Evolutionary conservation across 176 grass and related monocot genomes (phyloP), one percentile per base, ranked within the genome.

Genomic region (Paspalum notatum): DNA sequence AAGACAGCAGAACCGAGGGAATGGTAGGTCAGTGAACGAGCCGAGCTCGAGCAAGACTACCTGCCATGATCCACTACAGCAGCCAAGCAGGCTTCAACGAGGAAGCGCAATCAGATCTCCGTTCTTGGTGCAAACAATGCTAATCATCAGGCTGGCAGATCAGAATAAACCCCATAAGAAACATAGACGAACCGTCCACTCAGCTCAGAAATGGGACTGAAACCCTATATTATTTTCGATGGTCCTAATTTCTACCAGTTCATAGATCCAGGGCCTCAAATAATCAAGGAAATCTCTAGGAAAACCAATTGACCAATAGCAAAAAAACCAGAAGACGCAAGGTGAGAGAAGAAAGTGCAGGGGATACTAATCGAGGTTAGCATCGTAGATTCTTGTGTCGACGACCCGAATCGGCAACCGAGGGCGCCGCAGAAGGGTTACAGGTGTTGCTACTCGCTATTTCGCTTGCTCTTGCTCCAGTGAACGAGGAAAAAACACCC

Each of bases 111-210:
- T 82, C 55, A 77, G 64, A 87, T 87, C 63, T 82, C 85, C 64
- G 17, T 77, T 87, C 72, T 77, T 60, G 9, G 24, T 81, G 79
- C 43, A 72, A 72, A 70, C 5, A 74, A n/a, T 76, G 75, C 24
- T 72, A 79, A 83, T 88, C 80, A 88, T 88, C 50, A 83, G 74
- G 80, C 67, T 43, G 20, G 58, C 51, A 85, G 65, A 57, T 71
- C 46, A 53, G 45, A 71, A 71, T 32, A 10, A 8, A 18, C 9
- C 45, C 38, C 20, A 27, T 17, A 9, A 24, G 8, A 56, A 25
- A 41, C 53, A 57, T 13, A 58, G 57, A 58, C 8, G 5, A 58
- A 21, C 16, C 38, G 42, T 10, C 3, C 22, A 16, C 18, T 24
- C 37, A 42, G 18, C 12, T 42, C 32, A 8, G 10, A 40, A 56